phyloP scores from a whole-genome alignment of 2,329 filamentous ascomycete genomes.

The Penicillium sp. region DNA sequence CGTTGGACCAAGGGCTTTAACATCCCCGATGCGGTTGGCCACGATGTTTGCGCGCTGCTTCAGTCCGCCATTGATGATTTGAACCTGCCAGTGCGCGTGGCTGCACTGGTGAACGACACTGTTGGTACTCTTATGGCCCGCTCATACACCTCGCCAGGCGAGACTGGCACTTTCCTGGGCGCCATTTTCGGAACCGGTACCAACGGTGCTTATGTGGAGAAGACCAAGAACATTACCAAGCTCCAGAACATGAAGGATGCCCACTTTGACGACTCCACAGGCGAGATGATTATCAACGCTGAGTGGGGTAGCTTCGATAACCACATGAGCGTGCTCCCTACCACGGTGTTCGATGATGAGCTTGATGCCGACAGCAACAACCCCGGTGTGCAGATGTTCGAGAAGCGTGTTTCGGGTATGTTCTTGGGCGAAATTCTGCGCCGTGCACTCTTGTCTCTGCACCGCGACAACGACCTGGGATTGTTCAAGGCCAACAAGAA shows the following conservation, averaged over 20 bases:
- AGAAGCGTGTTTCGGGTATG: conserved; percentile 98
- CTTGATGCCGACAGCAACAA: conserved; percentile 82
- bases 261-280: conserved; percentile 72
- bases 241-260: conserved; percentile 55
- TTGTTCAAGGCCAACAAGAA: conserved; percentile 77
- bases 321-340: conserved; percentile 80
- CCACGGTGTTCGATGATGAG: conserved; percentile 75
- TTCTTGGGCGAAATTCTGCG: conserved; percentile 94
- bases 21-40: conserved; percentile 88
- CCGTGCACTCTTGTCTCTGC: conserved; percentile 69
- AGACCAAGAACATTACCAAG: conserved; percentile 81
- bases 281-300: conserved; percentile 96
- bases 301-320: conserved; percentile 99
- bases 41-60: conserved; percentile 89
- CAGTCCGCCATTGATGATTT: conserved; percentile 87
- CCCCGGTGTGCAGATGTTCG: conserved; percentile 96
- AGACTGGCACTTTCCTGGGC: conserved; percentile 82
- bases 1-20: conserved; percentile 99
- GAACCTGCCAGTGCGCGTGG: conserved; percentile 85
- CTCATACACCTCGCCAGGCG: conserved; percentile 88
- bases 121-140: conserved; percentile 97
- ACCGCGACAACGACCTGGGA: conserved; percentile 64
- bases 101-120: conserved; percentile 94
- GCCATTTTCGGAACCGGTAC: conserved; percentile 97
- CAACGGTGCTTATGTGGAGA: conserved; percentile 96